Conservation (phyloP, 2,329 filamentous ascomycete genomes). For the Aulographum hederae region DNA sequence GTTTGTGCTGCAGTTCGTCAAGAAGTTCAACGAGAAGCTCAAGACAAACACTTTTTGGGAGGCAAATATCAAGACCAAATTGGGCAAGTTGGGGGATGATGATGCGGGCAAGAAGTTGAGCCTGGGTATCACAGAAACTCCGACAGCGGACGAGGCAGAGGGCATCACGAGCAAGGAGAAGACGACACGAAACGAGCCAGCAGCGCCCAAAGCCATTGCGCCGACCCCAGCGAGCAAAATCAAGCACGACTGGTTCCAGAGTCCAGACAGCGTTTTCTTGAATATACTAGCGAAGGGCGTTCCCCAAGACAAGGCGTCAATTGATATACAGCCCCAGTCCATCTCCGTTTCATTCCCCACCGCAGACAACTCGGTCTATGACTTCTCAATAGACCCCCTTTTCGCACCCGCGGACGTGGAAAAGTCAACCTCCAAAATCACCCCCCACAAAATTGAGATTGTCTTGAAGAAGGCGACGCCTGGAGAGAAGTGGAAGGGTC, state of each 20-base stretch:
- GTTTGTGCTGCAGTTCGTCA: constrained; percentile 44
- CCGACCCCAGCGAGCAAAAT: constrained; percentile 35
- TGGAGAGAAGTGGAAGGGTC: constrained; percentile 48
- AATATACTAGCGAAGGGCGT: constrained; percentile 49
- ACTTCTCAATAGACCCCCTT: constrained; percentile 47
- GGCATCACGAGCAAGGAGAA: not conserved
- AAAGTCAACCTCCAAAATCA: constrained; percentile 44
- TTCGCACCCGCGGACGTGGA: constrained; percentile 45
- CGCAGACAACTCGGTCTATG: constrained; percentile 32
- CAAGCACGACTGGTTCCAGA: constrained; percentile 53
- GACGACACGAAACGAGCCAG: not conserved
- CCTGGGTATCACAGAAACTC: constrained; percentile 18
- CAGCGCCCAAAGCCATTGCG: not conserved
- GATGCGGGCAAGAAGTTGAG: constrained; percentile 27
- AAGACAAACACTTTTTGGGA: constrained; percentile 39
- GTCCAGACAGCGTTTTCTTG: constrained; percentile 38
- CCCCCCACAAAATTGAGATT: constrained; percentile 66
- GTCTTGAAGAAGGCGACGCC: constrained; percentile 46
- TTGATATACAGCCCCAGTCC: constrained; percentile 32
- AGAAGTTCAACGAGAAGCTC: constrained; percentile 32
- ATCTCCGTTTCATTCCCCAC: constrained; percentile 42
- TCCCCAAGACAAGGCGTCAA: constrained; percentile 33
- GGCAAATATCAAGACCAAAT: constrained; percentile 33
- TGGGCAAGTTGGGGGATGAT: constrained; percentile 28
- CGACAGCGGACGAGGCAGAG: not conserved